phyloP scores from a whole-genome alignment of 139 green algal species.

The Mesostigma viride region DNA sequence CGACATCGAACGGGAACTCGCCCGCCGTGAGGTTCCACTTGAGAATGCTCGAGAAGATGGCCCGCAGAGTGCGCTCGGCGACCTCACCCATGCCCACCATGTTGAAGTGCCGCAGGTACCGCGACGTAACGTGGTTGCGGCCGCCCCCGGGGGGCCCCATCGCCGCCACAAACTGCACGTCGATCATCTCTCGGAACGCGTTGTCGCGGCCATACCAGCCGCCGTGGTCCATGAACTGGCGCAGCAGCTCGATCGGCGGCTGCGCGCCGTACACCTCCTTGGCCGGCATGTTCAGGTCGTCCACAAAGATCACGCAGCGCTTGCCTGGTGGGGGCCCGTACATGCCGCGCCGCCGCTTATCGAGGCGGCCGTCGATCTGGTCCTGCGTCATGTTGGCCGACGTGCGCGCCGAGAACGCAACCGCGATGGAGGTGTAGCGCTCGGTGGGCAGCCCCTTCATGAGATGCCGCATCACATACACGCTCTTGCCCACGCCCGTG shows the following conservation, averaged over 20 bases:
- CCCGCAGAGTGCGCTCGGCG: conserved; percentile 2
- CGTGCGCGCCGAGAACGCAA: conserved; percentile 43
- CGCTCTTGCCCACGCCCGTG: conserved; percentile 41
- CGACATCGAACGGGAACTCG: conserved; percentile 14
- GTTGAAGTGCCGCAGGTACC: conserved; percentile 36
- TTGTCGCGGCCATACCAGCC: conserved; percentile 34
- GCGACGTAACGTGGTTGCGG: conserved; percentile 24
- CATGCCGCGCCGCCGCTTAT: conserved; percentile 33
- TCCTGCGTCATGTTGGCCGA: conserved; percentile 47
- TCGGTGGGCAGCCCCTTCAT: conserved; percentile 31
- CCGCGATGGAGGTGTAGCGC: conserved; percentile 40
- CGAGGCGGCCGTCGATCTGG: conserved; percentile 29
- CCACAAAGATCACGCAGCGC: conserved; percentile 30
- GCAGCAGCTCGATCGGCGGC: conserved; percentile 38
- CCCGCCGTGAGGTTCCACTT: conserved; percentile 8
- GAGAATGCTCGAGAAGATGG: conserved; percentile 32
- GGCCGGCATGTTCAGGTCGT: conserved; percentile 41
- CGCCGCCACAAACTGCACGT: conserved; percentile 27
- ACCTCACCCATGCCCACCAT: conserved; percentile 16
- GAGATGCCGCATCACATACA: conserved; percentile 41
- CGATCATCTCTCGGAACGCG: conserved; percentile 30
- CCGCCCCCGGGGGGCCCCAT: conserved; percentile 38
- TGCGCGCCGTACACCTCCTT: conserved; percentile 38
- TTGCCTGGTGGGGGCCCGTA: conserved; percentile 34
- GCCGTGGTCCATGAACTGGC: conserved; percentile 37